phyloP scores from a whole-genome alignment of 2,329 filamentous ascomycete genomes.

The Venturia effusa region DNA sequence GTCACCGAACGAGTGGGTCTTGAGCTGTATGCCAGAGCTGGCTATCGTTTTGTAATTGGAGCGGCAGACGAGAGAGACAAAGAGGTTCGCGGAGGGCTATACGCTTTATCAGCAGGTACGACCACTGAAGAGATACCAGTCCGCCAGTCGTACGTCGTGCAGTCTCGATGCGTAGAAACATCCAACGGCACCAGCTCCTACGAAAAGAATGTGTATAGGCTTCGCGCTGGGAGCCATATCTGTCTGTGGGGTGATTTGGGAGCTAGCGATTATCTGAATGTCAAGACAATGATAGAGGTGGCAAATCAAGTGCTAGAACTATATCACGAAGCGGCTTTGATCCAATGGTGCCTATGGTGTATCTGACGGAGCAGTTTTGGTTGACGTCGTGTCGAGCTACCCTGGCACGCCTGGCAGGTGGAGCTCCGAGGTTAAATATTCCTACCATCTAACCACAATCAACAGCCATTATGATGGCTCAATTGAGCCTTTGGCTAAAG shows the following conservation, averaged over 20 bases:
- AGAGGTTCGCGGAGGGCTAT: constrained; percentile 30
- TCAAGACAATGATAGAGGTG: too few species aligned
- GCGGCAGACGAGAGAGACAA: constrained; percentile 60
- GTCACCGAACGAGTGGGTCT: constrained; percentile 56
- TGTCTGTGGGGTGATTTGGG: background rate
- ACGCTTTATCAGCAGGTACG: background rate
- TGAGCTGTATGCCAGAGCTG: constrained; percentile 49
- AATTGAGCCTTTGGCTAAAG: too few species aligned
- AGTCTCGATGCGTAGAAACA: constrained; percentile 63
- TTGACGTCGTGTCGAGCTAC: background rate
- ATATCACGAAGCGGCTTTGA: too few species aligned
- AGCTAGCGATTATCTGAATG: too few species aligned
- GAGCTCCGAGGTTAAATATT: background rate
- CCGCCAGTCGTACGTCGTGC: constrained; percentile 45
- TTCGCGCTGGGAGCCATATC: background rate
- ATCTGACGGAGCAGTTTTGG: background rate
- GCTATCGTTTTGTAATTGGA: constrained; percentile 60
- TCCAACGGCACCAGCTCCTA: constrained; percentile 61
- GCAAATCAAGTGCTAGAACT: too few species aligned
- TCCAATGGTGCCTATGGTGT: too few species aligned
- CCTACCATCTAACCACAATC: too few species aligned
- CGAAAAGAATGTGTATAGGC: constrained; percentile 50
- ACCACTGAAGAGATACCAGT: constrained; percentile 12
- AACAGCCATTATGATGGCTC: too few species aligned
- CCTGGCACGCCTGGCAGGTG: background rate